Base-by-base conservation (phyloP, 1,284 basidiomycete species). In the Caloboletus firmus region DNA sequence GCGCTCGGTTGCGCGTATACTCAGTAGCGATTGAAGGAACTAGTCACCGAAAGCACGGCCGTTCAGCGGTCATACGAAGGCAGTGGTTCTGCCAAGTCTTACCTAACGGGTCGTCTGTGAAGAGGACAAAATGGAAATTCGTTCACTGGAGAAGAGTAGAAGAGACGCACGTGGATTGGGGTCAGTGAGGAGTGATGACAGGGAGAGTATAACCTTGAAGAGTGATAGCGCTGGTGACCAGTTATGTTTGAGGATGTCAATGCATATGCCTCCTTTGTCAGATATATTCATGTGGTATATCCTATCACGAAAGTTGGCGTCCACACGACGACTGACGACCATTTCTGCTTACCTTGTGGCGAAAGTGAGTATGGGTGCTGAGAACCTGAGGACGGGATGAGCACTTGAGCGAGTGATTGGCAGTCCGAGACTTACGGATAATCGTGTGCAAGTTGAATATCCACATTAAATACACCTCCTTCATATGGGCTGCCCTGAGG, bases 241-340 rank as follows among this genome's bases (percentile, higher is more conserved):
- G 61, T 91, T 89, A 62, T 84, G 81, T 74, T 95, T 94, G 57
- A 95, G 79, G 45, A 94, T 89, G 71, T 95, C 86, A 59, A 88
- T 87, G 64, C 87, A 89, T 49, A 90, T 83, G 59, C 76, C 79
- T 42, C 87, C 87, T 47, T 81, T 80, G 49, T 89, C 85, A 52
- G 87, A 87, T 54, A 95, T 91, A 67, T 95, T 95, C 88, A 94
- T 95, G 66, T 95, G 93, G 67, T 95, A 95, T 68, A 95, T 92
- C 65, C 90, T 92, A 41, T 22, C n/a, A 39, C 13, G 17, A n/a
- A 9, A 11, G 42, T 68, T 13, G 40, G 30, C 15, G 5, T 28
- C 15, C 28, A 37, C 15, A 35, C 18, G 7, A 20, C 6, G 15
- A 30, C 17, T 4, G 9, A 45, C 11, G 3, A 11, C 12, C 9